phyloP scores from a whole-genome alignment of 2,329 filamentous ascomycete species.

The Pseudocercospora pini-densiflorae region DNA sequence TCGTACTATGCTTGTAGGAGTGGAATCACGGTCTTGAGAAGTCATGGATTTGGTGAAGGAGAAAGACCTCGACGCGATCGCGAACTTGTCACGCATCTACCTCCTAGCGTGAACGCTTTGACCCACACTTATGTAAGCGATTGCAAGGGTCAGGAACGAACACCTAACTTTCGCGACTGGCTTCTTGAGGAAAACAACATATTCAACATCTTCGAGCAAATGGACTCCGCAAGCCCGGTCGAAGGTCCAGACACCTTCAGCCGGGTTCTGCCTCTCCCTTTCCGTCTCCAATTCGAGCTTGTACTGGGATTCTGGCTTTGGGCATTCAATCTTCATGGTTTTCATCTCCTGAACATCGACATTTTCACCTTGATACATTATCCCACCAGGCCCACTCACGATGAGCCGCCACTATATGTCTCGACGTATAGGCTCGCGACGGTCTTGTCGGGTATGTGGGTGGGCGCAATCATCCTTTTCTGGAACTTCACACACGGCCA shows the following conservation, averaged over 20 bases:
- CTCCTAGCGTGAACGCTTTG: too few relatives aligned
- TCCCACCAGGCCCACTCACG: constrained; percentile 70
- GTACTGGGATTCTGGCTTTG: constrained; percentile 94
- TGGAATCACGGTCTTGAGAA: background rate
- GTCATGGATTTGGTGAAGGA: too few relatives aligned
- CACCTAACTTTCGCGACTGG: background rate
- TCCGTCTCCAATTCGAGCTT: constrained; percentile 82
- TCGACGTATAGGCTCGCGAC: constrained; percentile 86
- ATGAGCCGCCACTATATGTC: constrained; percentile 71
- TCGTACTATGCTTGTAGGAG: too few relatives aligned
- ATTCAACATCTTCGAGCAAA: constrained; percentile 5
- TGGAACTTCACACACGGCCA: constrained; percentile 79
- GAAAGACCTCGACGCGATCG: too few relatives aligned
- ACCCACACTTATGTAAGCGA: background rate
- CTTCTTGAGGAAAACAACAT: background rate
- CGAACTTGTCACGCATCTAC: too few relatives aligned
- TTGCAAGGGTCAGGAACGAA: background rate
- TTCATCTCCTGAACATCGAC: constrained; percentile 76
- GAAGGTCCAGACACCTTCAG: constrained; percentile 78
- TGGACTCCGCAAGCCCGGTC: constrained; percentile 26
- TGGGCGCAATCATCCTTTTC: constrained; percentile 75
- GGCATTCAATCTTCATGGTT: constrained; percentile 88
- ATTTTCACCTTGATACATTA: constrained; percentile 73
- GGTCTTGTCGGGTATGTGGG: constrained; percentile 73
- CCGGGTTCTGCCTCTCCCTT: constrained; percentile 84